Percentiles rank a stretch among this genome's conserved stretches.
phyloP scores from a whole-genome alignment of 768 basidiomycete species.

The Thelephora ganbajun region DNA sequence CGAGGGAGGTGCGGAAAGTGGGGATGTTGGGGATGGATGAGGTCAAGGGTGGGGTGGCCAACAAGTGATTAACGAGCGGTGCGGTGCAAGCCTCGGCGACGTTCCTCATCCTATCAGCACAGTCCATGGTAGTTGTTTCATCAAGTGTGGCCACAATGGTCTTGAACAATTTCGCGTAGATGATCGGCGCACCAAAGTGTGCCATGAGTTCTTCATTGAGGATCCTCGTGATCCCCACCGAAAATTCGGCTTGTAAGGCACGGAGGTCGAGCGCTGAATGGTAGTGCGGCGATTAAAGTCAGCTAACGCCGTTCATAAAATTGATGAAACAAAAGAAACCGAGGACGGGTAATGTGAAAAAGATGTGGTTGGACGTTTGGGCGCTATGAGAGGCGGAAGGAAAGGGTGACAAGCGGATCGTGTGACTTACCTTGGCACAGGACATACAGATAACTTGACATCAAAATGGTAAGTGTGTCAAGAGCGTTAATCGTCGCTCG shows the following conservation, averaged over 20 bases:
- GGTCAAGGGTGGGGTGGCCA: conserved; percentile 10
- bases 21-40: conserved; percentile 21
- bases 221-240: conserved; percentile 31
- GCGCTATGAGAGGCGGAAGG: too few relatives aligned
- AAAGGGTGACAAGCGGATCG: background rate
- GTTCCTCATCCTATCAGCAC: conserved; percentile 49
- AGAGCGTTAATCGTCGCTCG: conserved; percentile 68
- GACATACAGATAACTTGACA: conserved; percentile 63
- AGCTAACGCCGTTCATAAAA: too few relatives aligned
- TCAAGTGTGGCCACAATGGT: conserved; percentile 44
- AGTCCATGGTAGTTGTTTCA: conserved; percentile 60
- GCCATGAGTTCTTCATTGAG: conserved; percentile 33
- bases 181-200: conserved; percentile 27
- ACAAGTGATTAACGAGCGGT: conserved; percentile 39
- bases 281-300: background rate
- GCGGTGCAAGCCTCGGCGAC: conserved; percentile 50
- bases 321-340: too few relatives aligned
- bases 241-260: conserved; percentile 56
- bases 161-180: conserved; percentile 23
- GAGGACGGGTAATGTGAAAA: too few relatives aligned
- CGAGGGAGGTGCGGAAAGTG: conserved; percentile 38
- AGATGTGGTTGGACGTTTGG: too few relatives aligned
- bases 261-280: conserved; percentile 61
- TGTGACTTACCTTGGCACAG: conserved; percentile 41
- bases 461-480: conserved; percentile 64